Evolutionary conservation across 148 eudicot genomes (phyloP).

Genomic region (Rhododendron ovatum): DNA sequence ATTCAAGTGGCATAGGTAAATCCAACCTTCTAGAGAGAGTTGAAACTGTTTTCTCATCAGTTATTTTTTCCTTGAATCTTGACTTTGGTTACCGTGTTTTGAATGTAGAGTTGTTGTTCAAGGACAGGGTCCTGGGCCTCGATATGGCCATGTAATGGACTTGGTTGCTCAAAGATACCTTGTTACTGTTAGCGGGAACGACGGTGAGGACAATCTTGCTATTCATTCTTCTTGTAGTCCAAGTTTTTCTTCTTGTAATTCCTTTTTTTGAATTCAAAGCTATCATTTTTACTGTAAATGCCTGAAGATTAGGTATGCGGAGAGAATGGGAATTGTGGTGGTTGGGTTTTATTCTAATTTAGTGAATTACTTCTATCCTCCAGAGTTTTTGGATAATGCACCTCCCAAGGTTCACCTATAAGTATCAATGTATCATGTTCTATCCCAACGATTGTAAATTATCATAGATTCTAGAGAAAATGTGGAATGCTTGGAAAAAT

Average conservation of each 20-base stretch:
- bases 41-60: neutral
- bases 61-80: neutral
- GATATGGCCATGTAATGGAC: slow-evolving; percentile 97
- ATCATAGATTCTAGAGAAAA: neutral
- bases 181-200: slow-evolving; percentile 86
- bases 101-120: slow-evolving; percentile 81
- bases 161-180: slow-evolving; percentile 93
- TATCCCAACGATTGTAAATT: neutral
- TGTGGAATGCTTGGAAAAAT: neutral
- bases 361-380: neutral
- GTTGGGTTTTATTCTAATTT: neutral
- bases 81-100: slow-evolving; percentile 17
- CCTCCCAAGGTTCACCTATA: neutral
- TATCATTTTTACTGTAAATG: neutral
- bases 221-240: neutral
- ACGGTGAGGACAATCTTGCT: slow-evolving; percentile 52
- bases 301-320: neutral
- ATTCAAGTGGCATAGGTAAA: slow-evolving; percentile 91
- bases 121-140: slow-evolving; percentile 93
- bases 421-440: neutral
- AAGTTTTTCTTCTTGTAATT: neutral
- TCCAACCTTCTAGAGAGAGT: slow-evolving; percentile 12
- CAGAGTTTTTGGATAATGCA: neutral
- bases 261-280: neutral
- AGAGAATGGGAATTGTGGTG: neutral